Base-by-base conservation (phyloP, 2,329 filamentous ascomycete genomes). In the Leptographium wingfieldii region DNA sequence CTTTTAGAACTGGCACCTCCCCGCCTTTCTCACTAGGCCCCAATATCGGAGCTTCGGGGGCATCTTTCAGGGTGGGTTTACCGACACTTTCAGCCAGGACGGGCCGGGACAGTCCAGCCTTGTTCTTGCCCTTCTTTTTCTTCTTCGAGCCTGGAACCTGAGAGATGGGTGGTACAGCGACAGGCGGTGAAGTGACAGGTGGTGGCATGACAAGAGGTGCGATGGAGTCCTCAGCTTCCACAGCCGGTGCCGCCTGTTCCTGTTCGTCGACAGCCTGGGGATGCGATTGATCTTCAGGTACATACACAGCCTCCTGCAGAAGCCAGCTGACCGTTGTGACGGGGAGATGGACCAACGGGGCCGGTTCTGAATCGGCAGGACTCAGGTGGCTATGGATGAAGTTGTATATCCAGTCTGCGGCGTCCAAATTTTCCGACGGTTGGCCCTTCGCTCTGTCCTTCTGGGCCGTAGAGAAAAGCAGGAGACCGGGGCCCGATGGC, bases 321-420 rank as follows among this genome's bases (percentile, higher is more conserved):
- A 60, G 59, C 48, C 46, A 60, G 54, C 46, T 22, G 19, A 60
- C 59, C 9, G 54, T 9, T 11, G 31, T 49, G 31, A 29, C 25
- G 3, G 57, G 49, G 7, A 58, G 49, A 22, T 38, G 25, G 35
- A 3, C 25, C 16, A 46, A 31, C 5, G 35, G 9, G 19, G 25
- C 10, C 6, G 14, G 25, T 16, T 43, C 4, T 3, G 22, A 16
- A 22, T 54, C 35, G 16, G 25, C 3, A 14, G 46, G n/a, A 3
- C 38, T 12, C 5, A 54, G 10, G 10, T 14, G 48, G 5, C 22
- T 27, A 3, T 33, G 46, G n/a, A 60, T 51, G 19, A 16, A 53
- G 19, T 53, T 48, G 7, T 54, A 57, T 12, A 60, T 53, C 54
- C 54, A 57, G 35, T 57, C 59, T 6, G 59, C 59, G 4, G 35